Base-by-base conservation (phyloP, 352 stramenopile species). In the Thalassiosira exigua region DNA sequence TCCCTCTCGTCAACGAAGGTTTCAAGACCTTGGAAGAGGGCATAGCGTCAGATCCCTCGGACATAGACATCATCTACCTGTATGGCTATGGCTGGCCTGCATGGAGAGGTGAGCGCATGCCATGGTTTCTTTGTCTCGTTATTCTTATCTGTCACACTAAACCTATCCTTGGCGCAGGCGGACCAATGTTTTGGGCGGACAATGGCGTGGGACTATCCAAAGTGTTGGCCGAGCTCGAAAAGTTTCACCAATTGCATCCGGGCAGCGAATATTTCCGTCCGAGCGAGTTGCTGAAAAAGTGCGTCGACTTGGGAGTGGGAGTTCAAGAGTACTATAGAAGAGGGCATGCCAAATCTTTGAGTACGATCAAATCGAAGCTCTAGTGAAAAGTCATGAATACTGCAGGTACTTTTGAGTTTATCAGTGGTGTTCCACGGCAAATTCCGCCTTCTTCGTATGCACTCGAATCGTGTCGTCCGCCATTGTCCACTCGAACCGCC, bases 11-110 rank as follows among this genome's bases (percentile, higher is more conserved):
- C 9, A 95, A 95, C 66, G 89, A 94, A 78, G 91, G 88, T 21
- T 95, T 95, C 64, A 92, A 93, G 57, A 91, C 92, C 61, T 81
- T 95, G 39, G 91, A 95, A 67, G 91, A 95, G 68, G 82, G 82
- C 12, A 92, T 95, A 75, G 87, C 88, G 19, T 69, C 56, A 30
- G 60, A 87, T 46, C 91, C 91, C 14, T 90, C 87, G 39, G 86
- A 94, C 58, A 92, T 95, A 82, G 91, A 95, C 74, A 86, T 95
- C 0, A 85, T 94, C 36, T 94, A 93, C 71, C 57, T 93, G 22
- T 93, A 93, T 79, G 91, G 91, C 26, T 95, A 94, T 75, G 90
- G 90, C 26, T 94, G 83, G 78, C 90, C 90, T 27, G 80, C 79
- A n/a, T 94, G 79, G 61, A 79, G 81, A 79, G 89, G 72, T 81